Percentiles rank a stretch among this genome's conserved stretches.
These are phyloP conservation scores for Coleophoma eucalyptorum DNA, from an alignment of 2,329 filamentous ascomycete genomes.

Conservation along the genomic window DNA sequence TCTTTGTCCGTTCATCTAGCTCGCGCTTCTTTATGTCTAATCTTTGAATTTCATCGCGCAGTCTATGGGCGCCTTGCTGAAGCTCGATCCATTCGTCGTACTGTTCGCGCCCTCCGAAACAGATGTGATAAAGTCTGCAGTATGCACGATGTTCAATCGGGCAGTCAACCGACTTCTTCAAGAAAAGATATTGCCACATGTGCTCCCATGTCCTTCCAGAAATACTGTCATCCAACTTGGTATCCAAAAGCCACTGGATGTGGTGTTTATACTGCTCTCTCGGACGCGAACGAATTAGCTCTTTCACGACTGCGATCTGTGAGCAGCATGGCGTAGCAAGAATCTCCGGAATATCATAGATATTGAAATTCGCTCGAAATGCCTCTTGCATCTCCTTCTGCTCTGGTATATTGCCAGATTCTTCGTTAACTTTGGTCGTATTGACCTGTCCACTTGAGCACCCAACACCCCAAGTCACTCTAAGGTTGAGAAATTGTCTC, in stretches of 20 bases:
- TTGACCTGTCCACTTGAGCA: constrained; percentile 39
- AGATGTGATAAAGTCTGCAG: constrained; percentile 20
- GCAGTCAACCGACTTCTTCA: constrained; percentile 17
- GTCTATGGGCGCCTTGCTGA: constrained; percentile 6
- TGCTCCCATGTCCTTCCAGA: constrained; percentile 61
- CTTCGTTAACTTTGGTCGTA: constrained; percentile 21
- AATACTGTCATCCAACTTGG: constrained; percentile 46
- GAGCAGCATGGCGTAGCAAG: constrained; percentile 59
- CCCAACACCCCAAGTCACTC: constrained; percentile 53
- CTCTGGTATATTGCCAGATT: constrained; percentile 7
- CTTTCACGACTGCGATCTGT: constrained; percentile 57
- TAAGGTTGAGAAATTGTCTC: constrained; percentile 56
- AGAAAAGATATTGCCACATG: constrained; percentile 48
- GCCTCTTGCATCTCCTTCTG: constrained; percentile 16
- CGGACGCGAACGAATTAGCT: constrained; percentile 44
- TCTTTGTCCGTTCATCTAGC: neutral
- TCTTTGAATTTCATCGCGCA: constrained; percentile 9
- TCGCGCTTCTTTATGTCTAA: constrained; percentile 2
- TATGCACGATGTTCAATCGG: constrained; percentile 19
- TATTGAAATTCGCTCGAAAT: constrained; percentile 16
- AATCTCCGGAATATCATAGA: constrained; percentile 35
- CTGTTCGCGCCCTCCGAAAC: constrained; percentile 17
- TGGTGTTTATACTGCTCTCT: constrained; percentile 50
- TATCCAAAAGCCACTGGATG: constrained; percentile 54
- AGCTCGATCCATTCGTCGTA: constrained; percentile 17